phyloP scores from a whole-genome alignment of 2,329 filamentous ascomycete genomes.

The Fusarium sp. region DNA sequence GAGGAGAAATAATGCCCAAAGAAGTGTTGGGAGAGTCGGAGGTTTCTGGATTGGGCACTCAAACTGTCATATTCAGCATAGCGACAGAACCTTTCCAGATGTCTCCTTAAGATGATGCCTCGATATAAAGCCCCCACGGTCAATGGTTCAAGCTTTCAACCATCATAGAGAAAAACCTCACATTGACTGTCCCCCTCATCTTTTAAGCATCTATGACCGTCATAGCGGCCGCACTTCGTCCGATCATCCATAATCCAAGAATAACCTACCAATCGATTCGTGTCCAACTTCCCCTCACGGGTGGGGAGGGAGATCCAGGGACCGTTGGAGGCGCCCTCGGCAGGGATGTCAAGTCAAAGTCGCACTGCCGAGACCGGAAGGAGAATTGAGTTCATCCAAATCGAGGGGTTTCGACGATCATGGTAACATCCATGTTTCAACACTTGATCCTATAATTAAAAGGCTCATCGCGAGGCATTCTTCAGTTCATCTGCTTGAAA shows the following conservation, averaged over 20 bases:
- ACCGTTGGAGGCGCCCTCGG: background rate
- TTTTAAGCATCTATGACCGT: background rate
- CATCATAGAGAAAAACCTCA: background rate
- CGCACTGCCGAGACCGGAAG: slow-evolving; percentile 1
- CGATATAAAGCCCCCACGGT: background rate
- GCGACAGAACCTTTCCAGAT: background rate
- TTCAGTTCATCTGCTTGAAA: background rate
- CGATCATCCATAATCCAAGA: background rate
- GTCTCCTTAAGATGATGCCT: background rate
- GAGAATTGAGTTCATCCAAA: slow-evolving; percentile 1
- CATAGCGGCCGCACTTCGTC: background rate
- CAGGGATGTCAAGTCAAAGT: slow-evolving; percentile 7
- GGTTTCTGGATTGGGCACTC: background rate
- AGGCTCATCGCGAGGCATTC: slow-evolving; percentile 7
- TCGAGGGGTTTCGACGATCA: slow-evolving; percentile 9
- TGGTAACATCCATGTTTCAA: background rate
- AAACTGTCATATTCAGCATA: background rate
- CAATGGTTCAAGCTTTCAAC: background rate
- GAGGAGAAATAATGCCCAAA: slow-evolving; percentile 3
- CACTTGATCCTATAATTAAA: background rate
- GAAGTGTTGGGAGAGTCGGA: background rate
- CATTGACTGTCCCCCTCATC: background rate
- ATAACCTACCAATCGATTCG: background rate
- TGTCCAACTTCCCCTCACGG: background rate
- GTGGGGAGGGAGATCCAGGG: slow-evolving; percentile 19